Evolutionary conservation across 805 yeast species (phyloP).

Genomic region (Kockiozyma suomiensis): DNA sequence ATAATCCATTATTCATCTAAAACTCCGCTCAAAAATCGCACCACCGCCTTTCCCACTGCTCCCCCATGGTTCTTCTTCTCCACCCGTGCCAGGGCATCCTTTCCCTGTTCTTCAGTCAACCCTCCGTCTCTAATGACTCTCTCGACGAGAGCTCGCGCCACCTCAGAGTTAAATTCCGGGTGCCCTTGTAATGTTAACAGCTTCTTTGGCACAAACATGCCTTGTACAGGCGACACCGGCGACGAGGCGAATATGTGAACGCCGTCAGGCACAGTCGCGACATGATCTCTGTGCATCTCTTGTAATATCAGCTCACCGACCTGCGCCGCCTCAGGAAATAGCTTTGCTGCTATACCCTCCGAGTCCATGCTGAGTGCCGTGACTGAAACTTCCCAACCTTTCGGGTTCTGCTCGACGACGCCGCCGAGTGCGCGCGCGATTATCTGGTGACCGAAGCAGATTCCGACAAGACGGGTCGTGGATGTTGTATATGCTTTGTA

Average conservation of each 20-base stretch:
- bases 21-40: constrained; percentile 40
- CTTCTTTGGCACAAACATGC: constrained; percentile 56
- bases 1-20: background rate
- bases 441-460: constrained; percentile 89
- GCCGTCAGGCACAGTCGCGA: constrained; percentile 43
- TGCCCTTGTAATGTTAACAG: constrained; percentile 83
- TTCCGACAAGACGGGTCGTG: constrained; percentile 51
- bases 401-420: constrained; percentile 56
- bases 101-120: constrained; percentile 9
- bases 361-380: constrained; percentile 53
- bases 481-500: constrained; percentile 7
- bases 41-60: constrained; percentile 45
- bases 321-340: constrained; percentile 40
- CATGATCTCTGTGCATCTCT: constrained; percentile 64
- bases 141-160: constrained; percentile 41
- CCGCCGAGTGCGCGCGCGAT: constrained; percentile 68
- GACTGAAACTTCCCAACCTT: constrained; percentile 77
- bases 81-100: constrained; percentile 39
- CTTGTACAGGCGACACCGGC: constrained; percentile 63
- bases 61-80: constrained; percentile 48
- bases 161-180: constrained; percentile 65
- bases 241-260: constrained; percentile 56
- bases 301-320: constrained; percentile 46
- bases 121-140: constrained; percentile 5
- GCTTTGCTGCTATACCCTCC: constrained; percentile 42